Evolutionary conservation across 129 eudicot genomes (phyloP), one percentile per base, ranked within the genome.

Genomic region (Gnaphalium uliginosum): DNA sequence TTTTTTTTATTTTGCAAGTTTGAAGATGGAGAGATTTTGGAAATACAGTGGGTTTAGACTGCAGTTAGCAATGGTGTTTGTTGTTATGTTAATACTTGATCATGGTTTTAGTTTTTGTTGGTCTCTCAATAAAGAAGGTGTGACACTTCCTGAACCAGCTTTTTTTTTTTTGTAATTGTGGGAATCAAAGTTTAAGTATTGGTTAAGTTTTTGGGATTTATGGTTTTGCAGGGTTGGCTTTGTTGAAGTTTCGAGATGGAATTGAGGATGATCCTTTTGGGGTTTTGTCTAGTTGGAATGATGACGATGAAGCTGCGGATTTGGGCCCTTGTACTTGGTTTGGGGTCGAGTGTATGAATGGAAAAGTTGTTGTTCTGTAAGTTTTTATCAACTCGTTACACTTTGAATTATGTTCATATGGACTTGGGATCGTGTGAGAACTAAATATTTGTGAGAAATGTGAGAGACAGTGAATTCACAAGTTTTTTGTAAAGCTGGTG

Each of bases 341-440:
- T 27, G 96, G 96, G 9, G 86, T 90, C 22, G 79, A 84, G 69
- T 90, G 96, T 84, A 82, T 78, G 4, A 77, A 82, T 19, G 91
- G 96, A 15, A 81, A 77, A 64, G 89, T 90, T 4, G 82, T 82
- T 17, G 50, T 51, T 29, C 65, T 90, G 96, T 90, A 77, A 84
- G 96, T 67, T 65, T 48, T 73, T 54, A 0, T 72, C 22, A 33
- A 3, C 25, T 6, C 23, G 6, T 63, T 63, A 64, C 43, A 25
- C 9, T 8, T 78, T 32, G 41, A 1, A 11, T 39, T 10, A 17
- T 60, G 76, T 69, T 77, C 11, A 27, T 59, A 26, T 35, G 67
- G 5, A 21, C 18, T 23, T 56, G 8, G 13, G 61, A 21, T 21
- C 14, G 4, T 7, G 14, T 21, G 5, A n/a, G 14, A 21, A 56